Percentiles rank a stretch among this genome's conserved stretches.
Conservation (phyloP, 495 filamentous ascomycete species). For the Penicillium coffeae region DNA sequence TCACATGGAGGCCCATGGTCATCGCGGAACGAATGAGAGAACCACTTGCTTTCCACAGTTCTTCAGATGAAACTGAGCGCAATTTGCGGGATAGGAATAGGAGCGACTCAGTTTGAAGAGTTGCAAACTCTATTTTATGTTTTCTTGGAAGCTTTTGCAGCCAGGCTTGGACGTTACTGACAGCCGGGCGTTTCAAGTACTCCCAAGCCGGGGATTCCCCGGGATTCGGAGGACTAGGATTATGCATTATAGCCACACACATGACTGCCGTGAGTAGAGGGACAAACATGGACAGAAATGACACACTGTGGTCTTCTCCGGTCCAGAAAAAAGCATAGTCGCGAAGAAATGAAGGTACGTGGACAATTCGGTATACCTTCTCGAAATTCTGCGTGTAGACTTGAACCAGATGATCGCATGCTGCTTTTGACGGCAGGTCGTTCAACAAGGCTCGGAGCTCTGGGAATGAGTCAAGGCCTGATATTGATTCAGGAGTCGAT, state of each 20-base stretch:
- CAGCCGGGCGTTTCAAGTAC: conserved; percentile 23
- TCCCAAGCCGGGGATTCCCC: conserved; percentile 34
- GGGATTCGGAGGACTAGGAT: conserved; percentile 24
- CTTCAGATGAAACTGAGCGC: conserved; percentile 31
- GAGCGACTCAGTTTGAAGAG: conserved; percentile 22
- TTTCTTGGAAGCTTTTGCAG: conserved; percentile 32
- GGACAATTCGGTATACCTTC: conserved; percentile 20
- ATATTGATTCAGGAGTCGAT: conserved; percentile 16
- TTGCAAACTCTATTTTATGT: conserved; percentile 33
- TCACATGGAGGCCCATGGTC: conserved; percentile 57
- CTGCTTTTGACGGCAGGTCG: conserved; percentile 16
- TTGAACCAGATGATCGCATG: conserved; percentile 20
- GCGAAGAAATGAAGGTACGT: conserved; percentile 22
- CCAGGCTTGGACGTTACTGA: conserved; percentile 26
- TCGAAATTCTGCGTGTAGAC: conserved; percentile 24
- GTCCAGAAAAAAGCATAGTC: conserved; percentile 22
- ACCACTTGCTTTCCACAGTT: conserved; percentile 55
- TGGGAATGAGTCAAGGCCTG: conserved; percentile 9
- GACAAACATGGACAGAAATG: conserved; percentile 8
- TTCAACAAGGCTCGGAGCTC: conserved; percentile 13
- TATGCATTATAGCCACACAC: conserved; percentile 14
- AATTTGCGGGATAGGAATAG: conserved; percentile 47
- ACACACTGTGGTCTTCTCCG: conserved; percentile 2
- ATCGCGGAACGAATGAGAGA: conserved; percentile 53
- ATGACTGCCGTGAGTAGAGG: conserved; percentile 22